These are phyloP conservation scores for Asterophora parasitica DNA, from an alignment of 768 basidiomycete genomes.

Conservation along the genomic window DNA sequence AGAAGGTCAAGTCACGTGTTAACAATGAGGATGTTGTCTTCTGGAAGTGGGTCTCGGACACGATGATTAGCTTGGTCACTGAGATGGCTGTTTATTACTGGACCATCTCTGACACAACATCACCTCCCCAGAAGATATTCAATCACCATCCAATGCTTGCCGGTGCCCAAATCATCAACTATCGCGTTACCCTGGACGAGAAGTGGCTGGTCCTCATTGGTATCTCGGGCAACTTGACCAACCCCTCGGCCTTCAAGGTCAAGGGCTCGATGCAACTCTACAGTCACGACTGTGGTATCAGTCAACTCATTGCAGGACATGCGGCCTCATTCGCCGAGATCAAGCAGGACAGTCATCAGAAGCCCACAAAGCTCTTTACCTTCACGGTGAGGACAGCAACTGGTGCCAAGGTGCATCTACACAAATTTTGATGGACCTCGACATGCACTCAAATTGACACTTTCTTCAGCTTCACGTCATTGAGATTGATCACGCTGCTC, in stretches of 20 bases:
- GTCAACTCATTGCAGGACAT: slow-evolving; percentile 97
- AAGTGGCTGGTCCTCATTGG: slow-evolving; percentile 98
- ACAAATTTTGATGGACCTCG: background rate
- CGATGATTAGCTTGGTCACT: slow-evolving; percentile 92
- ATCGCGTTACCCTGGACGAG: slow-evolving; percentile 87
- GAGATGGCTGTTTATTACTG: slow-evolving; percentile 92
- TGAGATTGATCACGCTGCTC: slow-evolving; percentile 93
- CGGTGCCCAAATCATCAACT: slow-evolving; percentile 98
- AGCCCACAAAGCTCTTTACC: slow-evolving; percentile 88
- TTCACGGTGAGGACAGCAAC: slow-evolving; percentile 92
- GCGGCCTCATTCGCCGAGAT: slow-evolving; percentile 94
- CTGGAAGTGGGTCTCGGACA: slow-evolving; percentile 97
- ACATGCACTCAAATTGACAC: slow-evolving; percentile 3
- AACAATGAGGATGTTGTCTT: slow-evolving; percentile 94
- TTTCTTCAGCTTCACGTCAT: slow-evolving; percentile 84
- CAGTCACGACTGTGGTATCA: slow-evolving; percentile 86
- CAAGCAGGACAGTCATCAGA: slow-evolving; percentile 84
- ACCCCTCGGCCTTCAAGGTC: slow-evolving; percentile 96
- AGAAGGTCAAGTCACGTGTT: slow-evolving; percentile 93
- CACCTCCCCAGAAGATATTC: slow-evolving; percentile 87
- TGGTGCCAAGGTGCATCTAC: slow-evolving; percentile 78
- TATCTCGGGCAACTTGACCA: slow-evolving; percentile 86
- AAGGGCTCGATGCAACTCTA: slow-evolving; percentile 98
- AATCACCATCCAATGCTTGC: slow-evolving; percentile 94
- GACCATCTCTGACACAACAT: slow-evolving; percentile 70